phyloP scores from a whole-genome alignment of 139 green algal species.

The Deuterostichococcus epilithicus region DNA sequence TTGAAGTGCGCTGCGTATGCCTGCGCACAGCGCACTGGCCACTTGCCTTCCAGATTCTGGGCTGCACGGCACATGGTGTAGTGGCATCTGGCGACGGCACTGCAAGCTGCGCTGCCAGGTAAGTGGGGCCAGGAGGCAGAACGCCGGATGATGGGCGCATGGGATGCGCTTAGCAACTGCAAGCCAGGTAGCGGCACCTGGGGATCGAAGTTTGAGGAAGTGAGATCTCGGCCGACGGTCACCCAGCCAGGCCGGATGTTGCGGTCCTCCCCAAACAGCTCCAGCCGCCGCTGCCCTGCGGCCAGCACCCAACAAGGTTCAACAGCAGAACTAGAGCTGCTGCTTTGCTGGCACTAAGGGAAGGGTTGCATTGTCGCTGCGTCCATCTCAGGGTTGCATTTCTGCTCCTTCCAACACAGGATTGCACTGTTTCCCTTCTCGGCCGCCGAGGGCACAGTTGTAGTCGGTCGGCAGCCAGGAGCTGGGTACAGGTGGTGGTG shows the following conservation, averaged over 20 bases:
- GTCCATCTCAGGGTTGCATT: no score
- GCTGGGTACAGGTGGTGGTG: background rate
- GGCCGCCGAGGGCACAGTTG: no score
- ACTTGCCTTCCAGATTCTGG: background rate
- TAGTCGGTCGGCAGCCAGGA: no score
- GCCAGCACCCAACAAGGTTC: background rate
- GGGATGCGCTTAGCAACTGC: no score
- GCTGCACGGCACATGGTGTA: no score
- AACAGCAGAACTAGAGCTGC: background rate
- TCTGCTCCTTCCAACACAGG: no score
- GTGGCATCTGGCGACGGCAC: no score
- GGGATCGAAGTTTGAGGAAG: constrained; percentile 65
- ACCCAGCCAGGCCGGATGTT: constrained; percentile 83
- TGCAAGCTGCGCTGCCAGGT: no score
- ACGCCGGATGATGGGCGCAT: no score
- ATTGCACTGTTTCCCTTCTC: no score
- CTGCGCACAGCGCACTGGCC: constrained; percentile 18
- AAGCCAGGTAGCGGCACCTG: constrained; percentile 22
- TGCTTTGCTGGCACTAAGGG: background rate
- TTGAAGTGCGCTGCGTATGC: constrained; percentile 52
- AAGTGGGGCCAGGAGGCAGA: no score
- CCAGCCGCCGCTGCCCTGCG: constrained; percentile 47
- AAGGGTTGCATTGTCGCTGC: no score
- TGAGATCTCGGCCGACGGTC: constrained; percentile 66
- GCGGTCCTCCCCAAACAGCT: constrained; percentile 86